Percentiles rank a stretch among this genome's conserved stretches.
Evolutionary conservation across 768 basidiomycete genomes (phyloP).

Genomic region (Rhizopogon rudus): DNA sequence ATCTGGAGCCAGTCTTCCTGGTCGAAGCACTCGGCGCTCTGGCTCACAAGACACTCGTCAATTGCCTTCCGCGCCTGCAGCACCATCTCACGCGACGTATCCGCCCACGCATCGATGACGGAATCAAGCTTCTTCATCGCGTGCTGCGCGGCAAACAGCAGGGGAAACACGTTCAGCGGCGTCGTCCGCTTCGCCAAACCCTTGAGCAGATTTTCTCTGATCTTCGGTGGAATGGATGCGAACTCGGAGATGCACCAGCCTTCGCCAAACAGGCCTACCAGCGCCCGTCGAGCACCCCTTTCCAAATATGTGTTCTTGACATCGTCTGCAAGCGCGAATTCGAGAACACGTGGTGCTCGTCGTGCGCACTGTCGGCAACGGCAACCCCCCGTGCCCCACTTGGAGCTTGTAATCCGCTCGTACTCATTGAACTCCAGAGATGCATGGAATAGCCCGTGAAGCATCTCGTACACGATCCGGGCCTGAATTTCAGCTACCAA

Average conservation of each 20-base stretch:
- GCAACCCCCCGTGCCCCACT: slow-evolving; percentile 83
- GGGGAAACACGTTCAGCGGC: slow-evolving; percentile 58
- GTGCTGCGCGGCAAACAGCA: slow-evolving; percentile 63
- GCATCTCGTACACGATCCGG: slow-evolving; percentile 81
- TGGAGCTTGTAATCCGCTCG: slow-evolving; percentile 64
- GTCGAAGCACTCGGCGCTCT: slow-evolving; percentile 62
- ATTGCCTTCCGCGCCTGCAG: slow-evolving; percentile 53
- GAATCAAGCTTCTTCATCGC: slow-evolving; percentile 50
- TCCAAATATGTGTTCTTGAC: slow-evolving; percentile 71
- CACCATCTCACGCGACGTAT: slow-evolving; percentile 53
- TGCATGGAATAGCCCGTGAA: slow-evolving; percentile 85
- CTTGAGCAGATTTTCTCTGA: slow-evolving; percentile 64
- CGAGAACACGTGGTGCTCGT: slow-evolving; percentile 76
- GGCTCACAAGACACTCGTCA: slow-evolving; percentile 54
- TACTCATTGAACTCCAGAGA: slow-evolving; percentile 78
- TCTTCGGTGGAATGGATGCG: slow-evolving; percentile 58
- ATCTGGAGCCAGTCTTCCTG: slow-evolving; percentile 70
- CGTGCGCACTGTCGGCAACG: slow-evolving; percentile 80
- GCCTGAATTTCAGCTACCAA: slow-evolving; percentile 80
- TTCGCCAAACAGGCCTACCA: slow-evolving; percentile 83
- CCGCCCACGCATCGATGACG: slow-evolving; percentile 49
- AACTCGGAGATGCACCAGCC: slow-evolving; percentile 87
- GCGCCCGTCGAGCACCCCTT: slow-evolving; percentile 63
- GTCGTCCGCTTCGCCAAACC: slow-evolving; percentile 69
- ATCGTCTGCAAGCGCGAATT: slow-evolving; percentile 74